Percentiles rank a stretch among this genome's conserved stretches.
phyloP scores from a whole-genome alignment of 495 filamentous ascomycete genomes.

The Wilcoxina mikolae region DNA sequence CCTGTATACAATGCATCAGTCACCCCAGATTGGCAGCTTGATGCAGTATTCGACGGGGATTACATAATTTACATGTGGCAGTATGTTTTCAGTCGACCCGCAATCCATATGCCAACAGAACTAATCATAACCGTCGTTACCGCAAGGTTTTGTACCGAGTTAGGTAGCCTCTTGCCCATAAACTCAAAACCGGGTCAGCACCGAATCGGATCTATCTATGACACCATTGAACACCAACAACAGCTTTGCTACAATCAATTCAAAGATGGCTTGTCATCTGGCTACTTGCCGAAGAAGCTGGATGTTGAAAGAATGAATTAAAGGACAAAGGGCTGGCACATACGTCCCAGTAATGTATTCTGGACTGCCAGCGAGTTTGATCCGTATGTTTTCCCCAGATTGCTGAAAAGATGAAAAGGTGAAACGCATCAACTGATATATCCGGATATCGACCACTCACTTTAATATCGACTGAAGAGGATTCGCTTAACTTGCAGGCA shows the following conservation, averaged over 20 bases:
- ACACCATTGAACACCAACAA: slow-evolving; percentile 38
- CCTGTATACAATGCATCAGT: background rate
- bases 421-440: background rate
- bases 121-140: background rate
- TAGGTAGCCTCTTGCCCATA: slow-evolving; percentile 41
- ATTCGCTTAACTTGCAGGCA: slow-evolving; percentile 30
- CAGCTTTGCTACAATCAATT: slow-evolving; percentile 41
- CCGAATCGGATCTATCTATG: slow-evolving; percentile 39
- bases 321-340: slow-evolving; percentile 40
- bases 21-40: slow-evolving; percentile 32
- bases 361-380: slow-evolving; percentile 43
- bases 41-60: slow-evolving; percentile 29
- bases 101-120: background rate
- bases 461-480: slow-evolving; percentile 34
- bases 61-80: slow-evolving; percentile 48
- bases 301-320: slow-evolving; percentile 31
- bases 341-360: slow-evolving; percentile 43
- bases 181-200: slow-evolving; percentile 36
- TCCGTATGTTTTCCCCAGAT: too few relatives aligned
- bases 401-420: background rate
- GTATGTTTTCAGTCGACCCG: background rate
- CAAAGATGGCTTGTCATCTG: slow-evolving; percentile 34
- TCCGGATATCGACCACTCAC: slow-evolving; percentile 38
- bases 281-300: slow-evolving; percentile 35
- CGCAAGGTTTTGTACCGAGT: slow-evolving; percentile 40